Evolutionary conservation across 2,329 filamentous ascomycete genomes (phyloP).

Genomic region (Huntiella bhutanensis): DNA sequence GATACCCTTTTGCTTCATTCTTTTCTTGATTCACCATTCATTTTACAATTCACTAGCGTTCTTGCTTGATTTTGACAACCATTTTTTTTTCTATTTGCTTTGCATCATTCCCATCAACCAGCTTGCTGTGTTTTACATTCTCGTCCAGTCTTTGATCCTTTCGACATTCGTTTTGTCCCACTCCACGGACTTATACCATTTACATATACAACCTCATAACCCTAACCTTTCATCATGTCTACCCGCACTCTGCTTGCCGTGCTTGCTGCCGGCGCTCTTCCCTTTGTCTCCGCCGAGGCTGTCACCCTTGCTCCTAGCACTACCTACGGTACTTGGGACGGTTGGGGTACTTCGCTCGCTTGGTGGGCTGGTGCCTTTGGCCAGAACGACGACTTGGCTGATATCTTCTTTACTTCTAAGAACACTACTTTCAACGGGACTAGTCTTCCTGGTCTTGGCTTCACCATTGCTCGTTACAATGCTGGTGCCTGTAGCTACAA

Average conservation of each 20-base stretch:
- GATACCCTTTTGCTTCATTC: slow-evolving; percentile 1
- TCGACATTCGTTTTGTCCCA: not conserved
- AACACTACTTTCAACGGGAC: slow-evolving; percentile 16
- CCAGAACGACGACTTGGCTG: slow-evolving; percentile 22
- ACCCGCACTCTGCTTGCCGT: slow-evolving; percentile 6
- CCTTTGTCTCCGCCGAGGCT: slow-evolving; percentile 1
- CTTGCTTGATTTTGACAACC: not conserved
- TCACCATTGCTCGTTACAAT: slow-evolving; percentile 26
- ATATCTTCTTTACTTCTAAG: slow-evolving; percentile 23
- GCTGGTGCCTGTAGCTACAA: slow-evolving; percentile 23
- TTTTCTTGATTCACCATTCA: slow-evolving; percentile 2
- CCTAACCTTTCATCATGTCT: slow-evolving; percentile 4
- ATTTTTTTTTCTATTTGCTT: not conserved
- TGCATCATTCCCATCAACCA: not conserved
- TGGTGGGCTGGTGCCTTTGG: slow-evolving; percentile 27
- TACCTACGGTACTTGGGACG: slow-evolving; percentile 24
- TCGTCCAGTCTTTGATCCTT: not conserved
- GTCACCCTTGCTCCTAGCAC: slow-evolving; percentile 8
- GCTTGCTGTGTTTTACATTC: not conserved
- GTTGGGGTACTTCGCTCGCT: slow-evolving; percentile 25
- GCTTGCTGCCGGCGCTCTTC: slow-evolving; percentile 4
- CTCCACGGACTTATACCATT: not conserved
- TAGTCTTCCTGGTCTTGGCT: slow-evolving; percentile 21
- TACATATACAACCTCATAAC: not conserved
- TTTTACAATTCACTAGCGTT: not conserved